Base-by-base conservation (phyloP, 2,329 filamentous ascomycete genomes). In the Pseudofabraea citricarpa region DNA sequence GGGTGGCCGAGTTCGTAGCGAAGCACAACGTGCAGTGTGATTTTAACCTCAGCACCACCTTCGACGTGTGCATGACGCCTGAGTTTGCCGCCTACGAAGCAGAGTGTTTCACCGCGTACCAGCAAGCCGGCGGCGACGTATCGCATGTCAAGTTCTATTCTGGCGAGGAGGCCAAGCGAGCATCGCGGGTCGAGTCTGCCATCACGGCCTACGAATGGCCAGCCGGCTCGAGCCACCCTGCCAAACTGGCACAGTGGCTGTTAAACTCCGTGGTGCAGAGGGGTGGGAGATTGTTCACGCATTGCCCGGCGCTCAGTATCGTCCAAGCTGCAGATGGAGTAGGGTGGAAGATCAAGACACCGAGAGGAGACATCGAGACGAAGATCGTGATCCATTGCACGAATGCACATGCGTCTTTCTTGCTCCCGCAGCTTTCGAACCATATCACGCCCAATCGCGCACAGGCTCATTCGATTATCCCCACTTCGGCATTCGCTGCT, bases 151-250 rank as follows among this genome's bases (percentile, higher is more conserved):
- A 56, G 31, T 61, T 63, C 43, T 66, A 65, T 42, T 52, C 64
- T 23, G 67, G 63, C 15, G 56, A 65, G n/a, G 64, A 69, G 36
- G 68, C 69, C 3, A 53, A 51, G 36, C 35, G 36, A 6, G 61
- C 56, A 43, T 71, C 69, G 0, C 58, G 65, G 21, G 59, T 73
- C 5, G 39, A 53, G 3, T 55, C 55, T 2, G 65, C 66, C 0
- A 42, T 71, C 9, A 62, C 66, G n/a, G 71, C 71, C 6, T 74
- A 74, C 46, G 70, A 73, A 49, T 74, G 71, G 71, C 67, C 70
- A 4, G 71, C 70, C 12, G 71, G 67, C 3, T 72, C 69, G 3
- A 68, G 61, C 24, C 71, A 74, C 52, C 71, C 71, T 3, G 70
- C 70, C 5, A 74, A 73, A 50, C 53, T 74, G 16, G 65, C 67